Conservation (phyloP, 164 flowering plant species). For the Liriodendron chinense region DNA sequence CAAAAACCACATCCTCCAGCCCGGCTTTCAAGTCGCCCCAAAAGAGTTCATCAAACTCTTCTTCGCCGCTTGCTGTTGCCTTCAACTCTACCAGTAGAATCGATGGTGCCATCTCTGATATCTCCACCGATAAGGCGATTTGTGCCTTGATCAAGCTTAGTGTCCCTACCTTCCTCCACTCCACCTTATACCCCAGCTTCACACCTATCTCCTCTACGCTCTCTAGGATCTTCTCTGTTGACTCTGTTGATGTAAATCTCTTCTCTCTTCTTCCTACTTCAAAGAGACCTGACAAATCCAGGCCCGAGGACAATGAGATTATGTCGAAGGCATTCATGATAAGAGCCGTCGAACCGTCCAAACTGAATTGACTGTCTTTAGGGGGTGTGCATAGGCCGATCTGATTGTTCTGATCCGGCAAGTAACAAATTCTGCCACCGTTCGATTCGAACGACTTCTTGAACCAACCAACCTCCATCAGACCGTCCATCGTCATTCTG, state of each 20-base stretch:
- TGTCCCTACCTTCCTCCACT: neutral
- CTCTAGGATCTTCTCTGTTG: neutral
- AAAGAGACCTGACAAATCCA: slow-evolving; percentile 48
- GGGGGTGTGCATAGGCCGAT: neutral
- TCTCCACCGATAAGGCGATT: neutral
- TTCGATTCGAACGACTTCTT: slow-evolving; percentile 19
- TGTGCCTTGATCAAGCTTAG: slow-evolving; percentile 1
- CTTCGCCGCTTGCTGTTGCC: neutral
- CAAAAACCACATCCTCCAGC: neutral
- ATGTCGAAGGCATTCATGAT: slow-evolving; percentile 67
- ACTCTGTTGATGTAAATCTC: neutral
- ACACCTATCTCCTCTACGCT: neutral
- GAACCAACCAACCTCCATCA: slow-evolving; percentile 60
- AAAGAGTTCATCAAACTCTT: neutral
- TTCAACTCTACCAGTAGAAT: neutral
- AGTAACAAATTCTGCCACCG: neutral
- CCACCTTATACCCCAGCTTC: neutral
- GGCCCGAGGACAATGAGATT: slow-evolving; percentile 61
- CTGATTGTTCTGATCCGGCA: neutral
- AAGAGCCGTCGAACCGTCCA: neutral
- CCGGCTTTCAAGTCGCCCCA: slow-evolving; percentile 4
- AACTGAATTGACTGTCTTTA: neutral
- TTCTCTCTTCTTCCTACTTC: neutral
- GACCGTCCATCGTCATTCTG: slow-evolving; percentile 44
- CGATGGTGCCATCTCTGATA: neutral